Percentiles rank a stretch among this genome's conserved stretches.
phyloP scores from a whole-genome alignment of 768 basidiomycete species.

The Termitomyces sp. region DNA sequence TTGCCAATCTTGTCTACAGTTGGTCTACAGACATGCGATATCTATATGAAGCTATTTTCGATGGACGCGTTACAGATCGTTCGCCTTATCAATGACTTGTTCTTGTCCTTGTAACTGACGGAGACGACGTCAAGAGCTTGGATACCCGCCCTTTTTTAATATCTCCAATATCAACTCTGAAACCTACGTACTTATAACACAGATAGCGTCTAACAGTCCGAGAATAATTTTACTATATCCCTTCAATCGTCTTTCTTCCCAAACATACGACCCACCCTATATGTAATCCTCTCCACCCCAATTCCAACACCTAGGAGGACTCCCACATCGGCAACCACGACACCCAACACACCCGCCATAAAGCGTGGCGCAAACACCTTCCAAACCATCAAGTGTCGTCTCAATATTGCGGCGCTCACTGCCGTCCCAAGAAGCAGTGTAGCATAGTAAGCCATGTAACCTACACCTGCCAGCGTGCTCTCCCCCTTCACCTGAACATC shows the following conservation, averaged over 20 bases:
- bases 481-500: slow-evolving; percentile 34
- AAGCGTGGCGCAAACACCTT: slow-evolving; percentile 97
- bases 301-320: slow-evolving; percentile 60
- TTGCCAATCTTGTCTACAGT: too few relatives aligned
- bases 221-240: background rate
- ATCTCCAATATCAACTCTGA: background rate
- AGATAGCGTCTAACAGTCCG: background rate
- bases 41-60: too few relatives aligned
- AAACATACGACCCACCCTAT: slow-evolving; percentile 24
- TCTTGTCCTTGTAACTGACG: background rate
- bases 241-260: background rate
- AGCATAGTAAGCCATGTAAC: slow-evolving; percentile 68
- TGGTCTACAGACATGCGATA: too few relatives aligned
- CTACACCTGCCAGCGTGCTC: slow-evolving; percentile 52
- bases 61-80: background rate
- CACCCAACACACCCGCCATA: slow-evolving; percentile 67
- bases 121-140: background rate
- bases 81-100: background rate
- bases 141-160: background rate
- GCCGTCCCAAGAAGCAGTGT: slow-evolving; percentile 66
- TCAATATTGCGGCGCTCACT: slow-evolving; percentile 65
- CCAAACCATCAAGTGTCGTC: slow-evolving; percentile 97
- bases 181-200: too few relatives aligned
- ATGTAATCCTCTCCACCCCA: slow-evolving; percentile 46
- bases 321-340: slow-evolving; percentile 70